Evolutionary conservation across 1,139 yeast genomes (phyloP), one percentile per base, ranked within the genome.

Genomic region (Geotrichum candidum): DNA sequence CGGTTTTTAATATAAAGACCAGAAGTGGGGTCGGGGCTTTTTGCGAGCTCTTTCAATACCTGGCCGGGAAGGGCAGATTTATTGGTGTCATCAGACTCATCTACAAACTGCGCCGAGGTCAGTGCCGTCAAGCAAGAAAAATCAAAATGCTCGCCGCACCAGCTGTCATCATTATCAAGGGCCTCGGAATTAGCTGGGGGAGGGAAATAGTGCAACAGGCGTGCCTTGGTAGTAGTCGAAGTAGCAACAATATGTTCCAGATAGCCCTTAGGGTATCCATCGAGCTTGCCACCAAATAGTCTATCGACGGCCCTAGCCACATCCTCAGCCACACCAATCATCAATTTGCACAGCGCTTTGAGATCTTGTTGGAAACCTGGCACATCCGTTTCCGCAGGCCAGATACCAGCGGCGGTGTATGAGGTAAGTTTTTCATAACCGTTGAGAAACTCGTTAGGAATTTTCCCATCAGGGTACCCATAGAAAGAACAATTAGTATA

Each of bases 141-240:
- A 70, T 85, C 88, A 55, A 80, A 67, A 68, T 85, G 89, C 66
- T 84, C 86, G 0, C 87, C 88, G 72, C 89, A 85, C 88, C 89
- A 85, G 59, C 78, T 77, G 3, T 64, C 65, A 7, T 64, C 65
- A 1, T 58, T 60, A 15, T 41, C 18, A 5, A 41, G n/a, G 18
- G 48, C 48, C 2, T 63, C 59, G 1, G 38, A 10, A 22, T 13
- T 48, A 18, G 55, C 55, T 15, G 38, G 31, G 25, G 51, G 22
- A 1, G 64, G 64, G 54, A 59, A 84, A 68, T 85, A 85, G 66
- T 84, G 87, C 58, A 85, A 72, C 51, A 85, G 72, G 33, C 88
- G 73, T 0, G 88, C 88, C 67, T 84, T 84, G 29, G 87, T 80
- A 50, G 86, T 81, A 18, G 84, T 81, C 9, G 86, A 82, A 10